These are phyloP conservation scores for slime mould (Dictyostelium discoideum) DNA, from an alignment of 78 protist species.

Conservation along the genomic window dicty_2.7 NC_007088.5:2406501-2407000, in stretches of 20 bases:
- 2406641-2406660: neutral
- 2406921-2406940: too few relatives aligned
- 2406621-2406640: neutral
- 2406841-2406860: slow-evolving; percentile 4
- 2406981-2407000: too few relatives aligned
- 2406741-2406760: too few relatives aligned
- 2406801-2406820: neutral
- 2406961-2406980: too few relatives aligned
- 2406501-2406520: neutral
- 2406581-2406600: neutral
- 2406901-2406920: neutral
- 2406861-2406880: neutral
- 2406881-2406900: neutral
- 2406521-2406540: neutral
- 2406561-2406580: neutral
- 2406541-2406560: neutral
- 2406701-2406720: neutral
- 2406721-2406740: neutral
- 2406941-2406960: too few relatives aligned
- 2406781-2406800: too few relatives aligned
- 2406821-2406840: neutral
- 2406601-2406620: slow-evolving; percentile 7
- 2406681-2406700: neutral
- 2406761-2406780: too few relatives aligned
- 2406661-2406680: slow-evolving; percentile 22